A percentile compares a stretch with the other conserved stretches of the same genome.
phyloP scores from a whole-genome alignment of 2,329 filamentous ascomycete genomes.

The Septoria linicola region DNA sequence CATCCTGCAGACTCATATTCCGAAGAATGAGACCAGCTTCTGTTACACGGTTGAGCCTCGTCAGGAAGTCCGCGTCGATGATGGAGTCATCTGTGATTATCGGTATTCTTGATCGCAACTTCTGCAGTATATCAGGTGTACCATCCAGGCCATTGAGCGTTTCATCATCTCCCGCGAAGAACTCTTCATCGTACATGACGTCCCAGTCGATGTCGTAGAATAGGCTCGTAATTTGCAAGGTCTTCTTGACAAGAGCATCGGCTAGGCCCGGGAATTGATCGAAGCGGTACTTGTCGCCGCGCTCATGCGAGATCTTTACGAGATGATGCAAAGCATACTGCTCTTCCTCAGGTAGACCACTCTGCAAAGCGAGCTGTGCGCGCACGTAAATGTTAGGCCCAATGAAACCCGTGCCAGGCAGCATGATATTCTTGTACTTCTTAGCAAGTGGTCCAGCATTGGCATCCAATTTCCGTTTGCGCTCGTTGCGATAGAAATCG shows the following conservation, averaged over 20 bases:
- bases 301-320: slow-evolving; percentile 91
- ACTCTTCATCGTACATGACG: slow-evolving; percentile 64
- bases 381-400: slow-evolving; percentile 90
- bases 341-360: slow-evolving; percentile 75
- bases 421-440: slow-evolving; percentile 55
- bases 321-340: slow-evolving; percentile 91
- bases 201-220: slow-evolving; percentile 84
- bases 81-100: slow-evolving; percentile 66
- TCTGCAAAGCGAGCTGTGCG: slow-evolving; percentile 79
- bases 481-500: slow-evolving; percentile 61
- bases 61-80: slow-evolving; percentile 67
- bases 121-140: slow-evolving; percentile 69
- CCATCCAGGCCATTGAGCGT: slow-evolving; percentile 65
- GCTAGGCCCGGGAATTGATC: slow-evolving; percentile 86
- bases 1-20: slow-evolving; percentile 92
- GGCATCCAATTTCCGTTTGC: slow-evolving; percentile 47
- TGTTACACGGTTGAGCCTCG: slow-evolving; percentile 72
- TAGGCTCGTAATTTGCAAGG: slow-evolving; percentile 71
- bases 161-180: slow-evolving; percentile 52
- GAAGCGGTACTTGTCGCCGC: slow-evolving; percentile 93
- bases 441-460: slow-evolving; percentile 46
- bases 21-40: slow-evolving; percentile 85
- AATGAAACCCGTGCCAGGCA: slow-evolving; percentile 61
- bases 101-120: slow-evolving; percentile 61
- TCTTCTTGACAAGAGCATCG: slow-evolving; percentile 83